Evolutionary conservation across 805 yeast genomes (phyloP).

Genomic region (Kodamaea sagamina): DNA sequence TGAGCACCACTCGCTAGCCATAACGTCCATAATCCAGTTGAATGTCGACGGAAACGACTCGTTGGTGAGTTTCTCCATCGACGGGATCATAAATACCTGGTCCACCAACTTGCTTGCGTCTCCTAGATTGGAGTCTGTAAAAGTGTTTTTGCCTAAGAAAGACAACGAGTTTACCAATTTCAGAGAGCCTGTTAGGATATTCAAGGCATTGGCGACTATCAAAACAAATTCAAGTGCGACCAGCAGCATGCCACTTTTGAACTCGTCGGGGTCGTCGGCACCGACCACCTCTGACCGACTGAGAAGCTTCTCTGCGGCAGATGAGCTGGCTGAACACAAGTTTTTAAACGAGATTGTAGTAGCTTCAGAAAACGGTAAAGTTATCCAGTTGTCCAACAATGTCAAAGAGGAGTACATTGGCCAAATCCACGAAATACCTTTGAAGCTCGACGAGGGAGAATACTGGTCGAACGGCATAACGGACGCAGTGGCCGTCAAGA

Average conservation of each 20-base stretch:
- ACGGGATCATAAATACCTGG: slow-evolving; percentile 36
- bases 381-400: slow-evolving; percentile 22
- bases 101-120: slow-evolving; percentile 33
- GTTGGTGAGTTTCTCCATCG: slow-evolving; percentile 23
- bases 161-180: slow-evolving; percentile 13
- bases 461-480: slow-evolving; percentile 6
- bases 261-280: not conserved
- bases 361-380: slow-evolving; percentile 21
- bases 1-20: slow-evolving; percentile 23
- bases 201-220: slow-evolving; percentile 5
- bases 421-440: slow-evolving; percentile 9
- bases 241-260: not conserved
- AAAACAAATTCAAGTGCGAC: slow-evolving; percentile 1
- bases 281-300: not conserved
- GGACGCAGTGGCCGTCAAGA: slow-evolving; percentile 10
- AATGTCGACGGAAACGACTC: slow-evolving; percentile 23
- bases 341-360: slow-evolving; percentile 24
- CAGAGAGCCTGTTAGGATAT: slow-evolving; percentile 13
- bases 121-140: slow-evolving; percentile 25
- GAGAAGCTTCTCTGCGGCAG: slow-evolving; percentile 4
- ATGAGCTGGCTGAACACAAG: slow-evolving; percentile 15
- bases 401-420: slow-evolving; percentile 16
- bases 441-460: slow-evolving; percentile 9
- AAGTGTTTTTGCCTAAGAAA: slow-evolving; percentile 14
- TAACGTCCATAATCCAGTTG: slow-evolving; percentile 26